Base-by-base conservation (phyloP, 1,139 yeast genomes). In the Nakaseomyces nivariensis region DNA sequence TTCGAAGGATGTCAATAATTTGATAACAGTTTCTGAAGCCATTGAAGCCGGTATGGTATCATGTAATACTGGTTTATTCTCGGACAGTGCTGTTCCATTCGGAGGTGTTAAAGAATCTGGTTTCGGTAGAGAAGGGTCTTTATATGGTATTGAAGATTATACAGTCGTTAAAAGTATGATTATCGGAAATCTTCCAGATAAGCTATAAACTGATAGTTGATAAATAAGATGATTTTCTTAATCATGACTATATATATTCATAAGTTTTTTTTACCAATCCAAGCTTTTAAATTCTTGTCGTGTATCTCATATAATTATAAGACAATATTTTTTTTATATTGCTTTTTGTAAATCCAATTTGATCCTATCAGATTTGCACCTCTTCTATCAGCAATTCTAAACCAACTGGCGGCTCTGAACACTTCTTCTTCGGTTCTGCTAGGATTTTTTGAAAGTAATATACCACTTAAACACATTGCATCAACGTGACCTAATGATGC, bases 91-190 rank as follows among this genome's bases (percentile, higher is more conserved):
- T 17, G 64, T 83, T 56, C 94, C 94, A 46, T 85, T 85, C 62
- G 95, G 95, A 32, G 94, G 95, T 55, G 75, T 85, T 49, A 82
- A 83, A 67, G 82, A 83, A 67, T 79, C 86, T 42, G 95, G 95
- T 0, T 82, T 83, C 59, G 94, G 95, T 48, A 79, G 90, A 62
- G 95, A 85, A 66, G 92, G 90, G 41, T 82, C 89, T 22, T 71
- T 79, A 59, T 79, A 81, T 62, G 95, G 94, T 48, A 66, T 85
- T 53, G 88, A 84, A 48, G 94, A 85, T 64, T 85, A 84, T 68
- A 73, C 82, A 32, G 78, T 76, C 37, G 68, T 83, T 58, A 84
- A 84, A 70, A 74, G 85, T 38, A 72, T 82, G 47, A 79, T 75
- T 13, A 67, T 79, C 48, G 82, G 79, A 48, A 50, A 55, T 36